These are phyloP conservation scores for Laguncularia racemosa DNA, from an alignment of 345 rosid genomes.

Conservation along the genomic window DNA sequence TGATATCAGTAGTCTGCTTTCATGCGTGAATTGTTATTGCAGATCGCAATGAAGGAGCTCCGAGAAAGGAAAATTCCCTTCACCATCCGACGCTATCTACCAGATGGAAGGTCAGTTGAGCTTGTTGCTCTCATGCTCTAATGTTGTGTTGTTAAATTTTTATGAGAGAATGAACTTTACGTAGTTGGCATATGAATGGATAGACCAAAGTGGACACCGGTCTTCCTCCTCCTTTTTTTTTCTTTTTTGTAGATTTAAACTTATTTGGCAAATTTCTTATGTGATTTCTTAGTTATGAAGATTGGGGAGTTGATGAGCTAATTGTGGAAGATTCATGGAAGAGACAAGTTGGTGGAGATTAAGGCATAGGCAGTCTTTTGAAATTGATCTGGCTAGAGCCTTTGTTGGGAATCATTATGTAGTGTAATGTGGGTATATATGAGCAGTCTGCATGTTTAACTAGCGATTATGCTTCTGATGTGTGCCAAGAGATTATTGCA, in stretches of 20 bases:
- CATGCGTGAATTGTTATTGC: not conserved
- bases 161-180: not conserved
- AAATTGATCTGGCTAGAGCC: too few relatives aligned
- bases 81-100: conserved; percentile 70
- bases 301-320: conserved; percentile 87
- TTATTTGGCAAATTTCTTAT: not conserved
- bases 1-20: too few relatives aligned
- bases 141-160: not conserved
- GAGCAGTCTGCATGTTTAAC: too few relatives aligned
- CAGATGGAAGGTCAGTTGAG: conserved; percentile 74
- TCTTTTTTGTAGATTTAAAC: too few relatives aligned
- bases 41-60: conserved; percentile 95
- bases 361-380: conserved; percentile 5
- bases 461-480: too few relatives aligned
- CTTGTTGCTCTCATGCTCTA: not conserved
- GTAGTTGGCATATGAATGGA: too few relatives aligned
- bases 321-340: conserved; percentile 94
- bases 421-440: too few relatives aligned
- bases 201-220: too few relatives aligned
- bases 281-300: conserved; percentile 48
- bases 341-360: conserved; percentile 90
- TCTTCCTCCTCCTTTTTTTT: too few relatives aligned
- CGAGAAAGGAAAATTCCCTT: conserved; percentile 80
- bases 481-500: too few relatives aligned
- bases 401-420: too few relatives aligned